Base-by-base conservation (phyloP, 768 basidiomycete species). In the Sistotremastrum suecicum region DNA sequence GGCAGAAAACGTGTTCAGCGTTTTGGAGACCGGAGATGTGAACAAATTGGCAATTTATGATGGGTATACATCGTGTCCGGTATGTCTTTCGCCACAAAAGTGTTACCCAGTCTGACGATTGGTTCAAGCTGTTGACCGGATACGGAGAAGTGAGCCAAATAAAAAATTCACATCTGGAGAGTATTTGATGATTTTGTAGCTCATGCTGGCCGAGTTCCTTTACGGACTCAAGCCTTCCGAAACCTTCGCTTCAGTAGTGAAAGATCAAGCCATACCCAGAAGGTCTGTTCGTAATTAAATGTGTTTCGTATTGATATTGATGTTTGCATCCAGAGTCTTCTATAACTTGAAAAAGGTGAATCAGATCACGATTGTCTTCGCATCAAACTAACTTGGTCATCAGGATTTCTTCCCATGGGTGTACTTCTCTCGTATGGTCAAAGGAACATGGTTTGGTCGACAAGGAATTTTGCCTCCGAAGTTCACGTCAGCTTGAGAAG, bases 211-310 rank as follows among this genome's bases (percentile, higher is more conserved):
- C 30, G 92, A 97, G 62, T 97, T 97, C 72, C 87, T 85, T 60
- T 99, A 97, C 61, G 91, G 87, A 10, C 64, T 81, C 1, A 75
- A 80, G 56, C 86, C 90, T 1, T 80, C 89, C 53, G 94, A 98
- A 64, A 75, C 85, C 0, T 98, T 99, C 56, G 63, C 72, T 10
- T 56, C 61, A 3, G 64, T 73, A 53, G 63, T 89, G 28, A 75
- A 75, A 33, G 78, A 94, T 58, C 91, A 95, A 63, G 60, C 67
- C n/a, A 76, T 72, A 48, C 81, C 80, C 35, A 72, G 80, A 55
- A 71, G 80, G 87, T 84, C 50, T 49, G 71, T 63, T 29, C 31
- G 39, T 39, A 6, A 37, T 40, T 35, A 49, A 41, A 3, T 5
- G 3, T 34, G n/a, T 45, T 30, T 12, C 12, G 9, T n/a, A 12